These are phyloP conservation scores for Alternaria brassicicola DNA, from an alignment of 2,329 filamentous ascomycete genomes.

Conservation along the genomic window DNA sequence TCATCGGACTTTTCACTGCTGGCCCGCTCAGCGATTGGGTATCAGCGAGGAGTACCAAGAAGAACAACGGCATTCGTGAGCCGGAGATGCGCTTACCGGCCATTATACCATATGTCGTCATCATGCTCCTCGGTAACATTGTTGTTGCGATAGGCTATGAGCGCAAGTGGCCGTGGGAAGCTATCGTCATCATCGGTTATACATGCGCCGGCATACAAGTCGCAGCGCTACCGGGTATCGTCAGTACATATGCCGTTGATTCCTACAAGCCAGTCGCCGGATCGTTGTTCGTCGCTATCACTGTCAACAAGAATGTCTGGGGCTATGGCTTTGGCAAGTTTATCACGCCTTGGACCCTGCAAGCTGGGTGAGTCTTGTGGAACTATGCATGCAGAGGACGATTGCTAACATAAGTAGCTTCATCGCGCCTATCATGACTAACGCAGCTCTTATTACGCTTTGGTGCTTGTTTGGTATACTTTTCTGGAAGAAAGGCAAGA, in stretches of 20 bases:
- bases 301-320: constrained; percentile 69
- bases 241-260: constrained; percentile 65
- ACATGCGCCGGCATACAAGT: constrained; percentile 64
- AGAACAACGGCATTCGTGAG: constrained; percentile 62
- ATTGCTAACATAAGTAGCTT: constrained; percentile 34
- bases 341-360: constrained; percentile 59
- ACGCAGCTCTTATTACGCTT: constrained; percentile 59
- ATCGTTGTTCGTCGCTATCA: constrained; percentile 64
- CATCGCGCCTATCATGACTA: constrained; percentile 65
- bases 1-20: constrained; percentile 62
- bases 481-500: constrained; percentile 66
- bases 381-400: neutral
- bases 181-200: constrained; percentile 65
- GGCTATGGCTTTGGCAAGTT: constrained; percentile 66
- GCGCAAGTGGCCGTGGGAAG: constrained; percentile 60
- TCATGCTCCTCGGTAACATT: constrained; percentile 65
- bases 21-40: constrained; percentile 65
- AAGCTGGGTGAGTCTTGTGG: constrained; percentile 49
- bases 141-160: constrained; percentile 62
- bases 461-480: constrained; percentile 62
- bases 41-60: constrained; percentile 58
- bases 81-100: constrained; percentile 64
- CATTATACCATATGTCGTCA: constrained; percentile 62
- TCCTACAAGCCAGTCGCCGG: constrained; percentile 68
- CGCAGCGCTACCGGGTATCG: constrained; percentile 65